A percentile compares a stretch with the other conserved stretches of the same genome.
Evolutionary conservation across 2,329 filamentous ascomycete genomes (phyloP).

Genomic region (Penicillium aurantiogriseum): DNA sequence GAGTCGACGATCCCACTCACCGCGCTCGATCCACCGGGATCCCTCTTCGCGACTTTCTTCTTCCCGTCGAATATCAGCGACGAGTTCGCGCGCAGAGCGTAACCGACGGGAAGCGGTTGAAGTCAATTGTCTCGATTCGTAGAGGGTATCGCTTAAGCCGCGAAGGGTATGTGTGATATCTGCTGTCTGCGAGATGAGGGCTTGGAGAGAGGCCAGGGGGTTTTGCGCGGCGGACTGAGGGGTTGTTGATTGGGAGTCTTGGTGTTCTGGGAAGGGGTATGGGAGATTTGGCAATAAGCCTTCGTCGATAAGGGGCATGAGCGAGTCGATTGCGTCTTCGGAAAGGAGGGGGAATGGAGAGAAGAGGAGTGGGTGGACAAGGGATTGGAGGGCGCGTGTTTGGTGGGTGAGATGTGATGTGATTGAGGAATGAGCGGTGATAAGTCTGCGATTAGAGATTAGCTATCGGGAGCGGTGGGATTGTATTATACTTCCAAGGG

Average conservation of each 20-base stretch:
- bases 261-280: slow-evolving; percentile 39
- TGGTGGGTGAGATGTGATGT: slow-evolving; percentile 61
- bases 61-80: slow-evolving; percentile 80
- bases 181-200: slow-evolving; percentile 67
- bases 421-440: slow-evolving; percentile 58
- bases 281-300: slow-evolving; percentile 55
- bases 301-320: slow-evolving; percentile 56
- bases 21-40: slow-evolving; percentile 73
- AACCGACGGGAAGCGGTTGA: slow-evolving; percentile 76
- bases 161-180: slow-evolving; percentile 78
- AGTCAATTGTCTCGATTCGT: slow-evolving; percentile 89
- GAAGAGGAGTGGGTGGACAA: slow-evolving; percentile 58
- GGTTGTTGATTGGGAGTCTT: slow-evolving; percentile 30
- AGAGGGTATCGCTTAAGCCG: slow-evolving; percentile 83
- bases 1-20: slow-evolving; percentile 78
- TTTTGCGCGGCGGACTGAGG: slow-evolving; percentile 33
- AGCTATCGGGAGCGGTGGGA: background rate
- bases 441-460: slow-evolving; percentile 44
- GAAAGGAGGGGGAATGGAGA: slow-evolving; percentile 56
- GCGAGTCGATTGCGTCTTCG: slow-evolving; percentile 54
- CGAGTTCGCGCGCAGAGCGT: slow-evolving; percentile 77
- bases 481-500: background rate
- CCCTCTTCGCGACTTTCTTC: slow-evolving; percentile 80
- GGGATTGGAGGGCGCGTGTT: slow-evolving; percentile 58
- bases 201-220: slow-evolving; percentile 64